These are phyloP conservation scores for Neolentinus lepideus DNA, from an alignment of 1,284 basidiomycete genomes.

Conservation along the genomic window DNA sequence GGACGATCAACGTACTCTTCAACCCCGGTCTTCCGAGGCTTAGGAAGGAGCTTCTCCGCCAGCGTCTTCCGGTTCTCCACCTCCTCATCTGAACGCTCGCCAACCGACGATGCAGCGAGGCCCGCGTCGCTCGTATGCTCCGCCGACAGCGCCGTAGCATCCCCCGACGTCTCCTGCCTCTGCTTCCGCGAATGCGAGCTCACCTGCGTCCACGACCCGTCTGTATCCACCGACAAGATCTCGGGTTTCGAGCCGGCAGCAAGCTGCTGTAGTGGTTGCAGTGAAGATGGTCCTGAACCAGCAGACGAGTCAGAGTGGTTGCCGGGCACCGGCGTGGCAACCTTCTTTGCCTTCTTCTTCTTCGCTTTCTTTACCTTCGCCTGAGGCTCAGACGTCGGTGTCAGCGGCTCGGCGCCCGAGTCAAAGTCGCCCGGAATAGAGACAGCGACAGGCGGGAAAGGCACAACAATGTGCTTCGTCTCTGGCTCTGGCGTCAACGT, in stretches of 20 bases:
- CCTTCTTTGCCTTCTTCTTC: conserved; percentile 40
- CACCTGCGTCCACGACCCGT: conserved; percentile 52
- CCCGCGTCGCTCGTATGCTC: conserved; percentile 42
- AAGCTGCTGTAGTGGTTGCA: conserved; percentile 10
- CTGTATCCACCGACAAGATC: conserved; percentile 25
- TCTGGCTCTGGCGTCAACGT: neutral
- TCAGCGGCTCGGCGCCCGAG: conserved; percentile 14
- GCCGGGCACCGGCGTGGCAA: conserved; percentile 7
- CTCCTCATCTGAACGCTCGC: conserved; percentile 35
- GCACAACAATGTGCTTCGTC: conserved; percentile 22
- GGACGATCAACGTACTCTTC: conserved; percentile 45
- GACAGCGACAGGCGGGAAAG: conserved; percentile 25
- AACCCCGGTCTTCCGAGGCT: conserved; percentile 52
- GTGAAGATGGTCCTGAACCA: conserved; percentile 21
- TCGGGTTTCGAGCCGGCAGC: conserved; percentile 16
- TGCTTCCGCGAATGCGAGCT: conserved; percentile 17
- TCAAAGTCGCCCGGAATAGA: conserved; percentile 39
- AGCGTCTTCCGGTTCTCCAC: conserved; percentile 34
- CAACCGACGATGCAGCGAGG: conserved; percentile 44
- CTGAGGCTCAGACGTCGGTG: conserved; percentile 8
- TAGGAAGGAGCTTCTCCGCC: conserved; percentile 52
- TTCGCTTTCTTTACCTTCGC: conserved; percentile 30
- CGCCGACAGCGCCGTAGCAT: conserved; percentile 3
- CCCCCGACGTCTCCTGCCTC: conserved; percentile 1
- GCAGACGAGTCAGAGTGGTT: conserved; percentile 22